Conservation (phyloP, 2,329 filamentous ascomycete species). For the Diaporthe helianthi region DNA sequence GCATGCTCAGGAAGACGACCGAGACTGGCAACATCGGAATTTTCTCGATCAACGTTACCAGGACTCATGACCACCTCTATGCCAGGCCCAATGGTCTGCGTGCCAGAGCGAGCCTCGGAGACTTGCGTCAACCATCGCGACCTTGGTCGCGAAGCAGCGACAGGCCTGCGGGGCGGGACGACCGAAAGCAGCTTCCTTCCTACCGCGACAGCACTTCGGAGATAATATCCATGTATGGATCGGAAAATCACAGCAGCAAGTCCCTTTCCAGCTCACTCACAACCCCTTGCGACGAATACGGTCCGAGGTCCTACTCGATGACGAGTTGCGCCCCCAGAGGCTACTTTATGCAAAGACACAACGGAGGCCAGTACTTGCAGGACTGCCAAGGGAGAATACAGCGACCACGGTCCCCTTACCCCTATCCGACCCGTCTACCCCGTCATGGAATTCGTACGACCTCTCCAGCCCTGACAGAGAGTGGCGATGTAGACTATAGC, state of each 20-base stretch:
- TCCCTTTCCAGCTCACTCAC: slow-evolving; percentile 52
- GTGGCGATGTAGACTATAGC: slow-evolving; percentile 56
- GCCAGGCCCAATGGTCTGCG: slow-evolving; percentile 44
- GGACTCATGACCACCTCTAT: slow-evolving; percentile 39
- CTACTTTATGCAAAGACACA: slow-evolving; percentile 9
- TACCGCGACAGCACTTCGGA: slow-evolving; percentile 61
- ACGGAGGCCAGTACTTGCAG: slow-evolving; percentile 44
- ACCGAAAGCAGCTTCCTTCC: slow-evolving; percentile 54
- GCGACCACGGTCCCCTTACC: slow-evolving; percentile 64
- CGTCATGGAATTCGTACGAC: slow-evolving; percentile 58
- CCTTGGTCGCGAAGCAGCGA: slow-evolving; percentile 43
- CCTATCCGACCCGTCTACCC: slow-evolving; percentile 64
- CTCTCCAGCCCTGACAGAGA: slow-evolving; percentile 57
- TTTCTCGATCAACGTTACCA: slow-evolving; percentile 66
- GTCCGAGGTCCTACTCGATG: slow-evolving; percentile 61
- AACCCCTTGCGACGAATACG: slow-evolving; percentile 51
- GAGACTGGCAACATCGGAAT: slow-evolving; percentile 71
- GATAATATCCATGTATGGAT: slow-evolving; percentile 62
- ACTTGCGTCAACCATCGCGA: slow-evolving; percentile 41
- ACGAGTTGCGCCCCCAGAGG: slow-evolving; percentile 55
- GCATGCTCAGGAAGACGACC: slow-evolving; percentile 71
- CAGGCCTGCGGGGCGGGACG: slow-evolving; percentile 46
- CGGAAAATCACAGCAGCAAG: slow-evolving; percentile 50
- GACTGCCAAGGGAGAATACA: slow-evolving; percentile 20
- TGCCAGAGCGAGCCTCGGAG: slow-evolving; percentile 42